phyloP scores from a whole-genome alignment of 202 grass and related monocot genomes.

The Schoenoplectus tabernaemontani region DNA sequence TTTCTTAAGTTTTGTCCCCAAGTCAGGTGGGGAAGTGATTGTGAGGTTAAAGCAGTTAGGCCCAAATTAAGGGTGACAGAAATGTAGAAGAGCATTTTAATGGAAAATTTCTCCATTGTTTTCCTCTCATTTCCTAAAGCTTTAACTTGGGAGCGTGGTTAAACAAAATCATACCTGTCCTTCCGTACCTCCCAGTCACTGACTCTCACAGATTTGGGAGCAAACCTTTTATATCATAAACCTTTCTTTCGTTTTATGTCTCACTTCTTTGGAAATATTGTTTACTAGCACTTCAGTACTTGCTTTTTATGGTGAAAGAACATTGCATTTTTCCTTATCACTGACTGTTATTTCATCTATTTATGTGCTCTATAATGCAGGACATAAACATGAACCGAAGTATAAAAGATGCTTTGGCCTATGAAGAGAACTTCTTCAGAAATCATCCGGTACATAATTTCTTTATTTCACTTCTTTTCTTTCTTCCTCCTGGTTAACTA shows the following conservation, averaged over 20 bases:
- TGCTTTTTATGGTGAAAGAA: background rate
- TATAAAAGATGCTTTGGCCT: slow-evolving; percentile 81
- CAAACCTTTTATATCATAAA: background rate
- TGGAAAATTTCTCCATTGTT: no score
- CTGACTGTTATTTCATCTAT: background rate
- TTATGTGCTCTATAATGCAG: slow-evolving; percentile 44
- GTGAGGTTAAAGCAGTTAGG: no score
- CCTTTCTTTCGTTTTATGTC: background rate
- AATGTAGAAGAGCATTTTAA: no score
- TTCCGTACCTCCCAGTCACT: background rate
- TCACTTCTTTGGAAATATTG: background rate
- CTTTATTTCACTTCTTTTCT: background rate
- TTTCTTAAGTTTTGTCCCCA: no score
- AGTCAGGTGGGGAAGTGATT: no score
- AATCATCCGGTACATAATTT: slow-evolving; percentile 60
- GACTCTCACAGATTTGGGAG: background rate
- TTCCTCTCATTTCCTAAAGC: no score
- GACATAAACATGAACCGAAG: slow-evolving; percentile 85
- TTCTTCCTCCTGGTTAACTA: slow-evolving; percentile 14
- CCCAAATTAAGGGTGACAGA: no score
- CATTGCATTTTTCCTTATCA: background rate
- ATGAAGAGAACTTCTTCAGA: slow-evolving; percentile 83
- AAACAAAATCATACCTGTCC: background rate
- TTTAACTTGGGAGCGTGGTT: no score
- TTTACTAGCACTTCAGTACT: background rate